Conservation (phyloP, 2,329 filamentous ascomycete genomes). For the Aspergillus japonicus region DNA sequence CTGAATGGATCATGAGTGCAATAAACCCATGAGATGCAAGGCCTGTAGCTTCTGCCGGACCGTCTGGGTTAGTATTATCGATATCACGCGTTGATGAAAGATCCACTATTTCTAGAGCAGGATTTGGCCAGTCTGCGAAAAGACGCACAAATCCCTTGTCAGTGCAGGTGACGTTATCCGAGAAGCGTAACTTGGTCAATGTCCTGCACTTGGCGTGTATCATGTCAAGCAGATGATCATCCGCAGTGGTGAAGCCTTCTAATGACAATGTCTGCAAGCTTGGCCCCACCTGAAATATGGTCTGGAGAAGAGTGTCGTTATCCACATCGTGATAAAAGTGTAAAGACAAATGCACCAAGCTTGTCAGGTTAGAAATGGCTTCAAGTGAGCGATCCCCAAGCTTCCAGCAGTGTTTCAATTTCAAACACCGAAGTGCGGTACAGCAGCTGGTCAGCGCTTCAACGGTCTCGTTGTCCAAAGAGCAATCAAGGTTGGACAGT, state of each 20-base stretch:
- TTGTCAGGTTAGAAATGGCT: slow-evolving; percentile 60
- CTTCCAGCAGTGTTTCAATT: slow-evolving; percentile 76
- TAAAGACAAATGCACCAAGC: slow-evolving; percentile 73
- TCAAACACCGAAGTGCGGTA: slow-evolving; percentile 69
- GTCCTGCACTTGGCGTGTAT: slow-evolving; percentile 69
- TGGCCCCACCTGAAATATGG: slow-evolving; percentile 63
- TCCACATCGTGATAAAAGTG: slow-evolving; percentile 60
- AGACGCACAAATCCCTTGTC: slow-evolving; percentile 71
- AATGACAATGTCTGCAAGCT: slow-evolving; percentile 76
- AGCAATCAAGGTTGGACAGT: slow-evolving; percentile 78
- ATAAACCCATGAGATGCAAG: slow-evolving; percentile 73
- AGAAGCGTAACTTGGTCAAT: slow-evolving; percentile 76
- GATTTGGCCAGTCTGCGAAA: slow-evolving; percentile 75
- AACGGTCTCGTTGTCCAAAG: slow-evolving; percentile 72
- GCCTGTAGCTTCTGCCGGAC: slow-evolving; percentile 63
- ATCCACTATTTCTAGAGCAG: slow-evolving; percentile 68
- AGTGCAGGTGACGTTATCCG: slow-evolving; percentile 71
- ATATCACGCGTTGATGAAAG: slow-evolving; percentile 75
- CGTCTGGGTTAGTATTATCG: slow-evolving; percentile 67
- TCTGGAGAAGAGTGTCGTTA: slow-evolving; percentile 57
- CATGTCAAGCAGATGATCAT: slow-evolving; percentile 67
- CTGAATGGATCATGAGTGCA: slow-evolving; percentile 82
- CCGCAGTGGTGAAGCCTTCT: slow-evolving; percentile 63
- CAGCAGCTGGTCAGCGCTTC: slow-evolving; percentile 62
- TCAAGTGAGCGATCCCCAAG: slow-evolving; percentile 65